Base-by-base conservation (phyloP, 371 early-diverging fungal species). In the Zychaea mexicana region DNA sequence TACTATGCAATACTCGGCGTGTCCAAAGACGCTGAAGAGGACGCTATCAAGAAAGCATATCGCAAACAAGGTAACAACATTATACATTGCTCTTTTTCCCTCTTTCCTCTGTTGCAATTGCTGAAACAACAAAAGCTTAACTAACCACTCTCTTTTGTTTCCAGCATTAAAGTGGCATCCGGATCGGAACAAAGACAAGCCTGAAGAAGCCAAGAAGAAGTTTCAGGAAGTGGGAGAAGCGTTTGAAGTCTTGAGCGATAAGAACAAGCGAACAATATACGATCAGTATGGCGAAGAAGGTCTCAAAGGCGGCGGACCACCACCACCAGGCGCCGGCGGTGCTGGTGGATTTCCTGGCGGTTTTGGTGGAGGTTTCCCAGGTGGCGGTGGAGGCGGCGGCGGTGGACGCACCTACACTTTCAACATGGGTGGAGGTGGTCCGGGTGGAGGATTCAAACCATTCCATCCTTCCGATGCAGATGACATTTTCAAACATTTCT, bases 221-320 rank as follows among this genome's bases (percentile, higher is more conserved):
- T 70, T 62, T 54, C 57, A 67, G 62, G 62, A 70, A 52, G 55
- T 97, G 5, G 87, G 89, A 13, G 96, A 95, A 79, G 99, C 99
- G 5, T 99, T 96, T 76, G 98, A 98, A 76, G 92, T 96, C n/a
- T 84, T 98, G 6, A 94, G 94, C 46, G 98, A 99, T 74, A 88
- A 88, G 71, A 77, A 94, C 65, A 94, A 94, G 73, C 89, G 94
- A 27, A 81, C 90, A 33, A 81, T 95, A 28, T 96, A 92, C 77
- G 96, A 95, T 69, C 91, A 90, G 70, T 94, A 78, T 69, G 96
- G 96, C 52, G 96, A 96, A 78, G 96, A 92, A 61, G 96, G 95
- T 7, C 85, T 96, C 53, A 92, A 91, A 73, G 91, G 88, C 52
- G 81, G 83, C 17, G 70, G n/a, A n/a, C n/a, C 80, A 2, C 75